phyloP scores from a whole-genome alignment of 129 eudicot species.

The Centella asiatica region DNA sequence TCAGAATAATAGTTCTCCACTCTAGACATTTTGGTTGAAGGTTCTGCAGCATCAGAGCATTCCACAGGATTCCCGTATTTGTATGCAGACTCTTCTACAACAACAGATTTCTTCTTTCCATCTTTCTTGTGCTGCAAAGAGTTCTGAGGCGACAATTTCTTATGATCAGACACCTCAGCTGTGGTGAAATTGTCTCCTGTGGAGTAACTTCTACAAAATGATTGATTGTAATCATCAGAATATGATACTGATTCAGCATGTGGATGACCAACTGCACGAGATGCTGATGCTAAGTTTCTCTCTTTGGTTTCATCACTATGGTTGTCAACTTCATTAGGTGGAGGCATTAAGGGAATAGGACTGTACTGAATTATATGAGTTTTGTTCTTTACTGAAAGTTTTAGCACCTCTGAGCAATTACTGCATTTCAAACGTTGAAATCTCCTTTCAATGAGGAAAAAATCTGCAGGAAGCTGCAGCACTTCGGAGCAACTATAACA shows the following conservation, averaged over 20 bases:
- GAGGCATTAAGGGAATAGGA: conserved; percentile 41
- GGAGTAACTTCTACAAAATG: conserved; percentile 39
- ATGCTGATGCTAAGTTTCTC: conserved; percentile 9
- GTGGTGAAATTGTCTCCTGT: conserved; percentile 27
- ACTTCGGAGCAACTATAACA: conserved; percentile 54
- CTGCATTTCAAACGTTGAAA: conserved; percentile 55
- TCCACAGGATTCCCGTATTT: conserved; percentile 11
- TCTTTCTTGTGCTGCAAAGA: conserved; percentile 28
- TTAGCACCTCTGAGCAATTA: conserved; percentile 50
- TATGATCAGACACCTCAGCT: background rate
- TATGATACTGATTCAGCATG: conserved; percentile 28
- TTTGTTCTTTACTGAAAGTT: conserved; percentile 39
- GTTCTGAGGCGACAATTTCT: conserved; percentile 21
- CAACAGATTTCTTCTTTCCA: conserved; percentile 23
- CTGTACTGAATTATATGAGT: conserved; percentile 34
- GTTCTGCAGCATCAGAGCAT: conserved; percentile 21
- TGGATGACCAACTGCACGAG: background rate
- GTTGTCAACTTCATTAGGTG: conserved; percentile 51
- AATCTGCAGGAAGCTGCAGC: conserved; percentile 73
- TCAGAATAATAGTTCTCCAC: conserved; percentile 28
- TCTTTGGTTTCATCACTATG: background rate
- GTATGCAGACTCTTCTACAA: conserved; percentile 1
- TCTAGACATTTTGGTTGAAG: conserved; percentile 20
- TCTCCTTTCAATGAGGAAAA: conserved; percentile 44
- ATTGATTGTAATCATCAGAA: conserved; percentile 41